Base-by-base conservation (phyloP, 441 rosid genomes). In the Hura crepitans region DNA sequence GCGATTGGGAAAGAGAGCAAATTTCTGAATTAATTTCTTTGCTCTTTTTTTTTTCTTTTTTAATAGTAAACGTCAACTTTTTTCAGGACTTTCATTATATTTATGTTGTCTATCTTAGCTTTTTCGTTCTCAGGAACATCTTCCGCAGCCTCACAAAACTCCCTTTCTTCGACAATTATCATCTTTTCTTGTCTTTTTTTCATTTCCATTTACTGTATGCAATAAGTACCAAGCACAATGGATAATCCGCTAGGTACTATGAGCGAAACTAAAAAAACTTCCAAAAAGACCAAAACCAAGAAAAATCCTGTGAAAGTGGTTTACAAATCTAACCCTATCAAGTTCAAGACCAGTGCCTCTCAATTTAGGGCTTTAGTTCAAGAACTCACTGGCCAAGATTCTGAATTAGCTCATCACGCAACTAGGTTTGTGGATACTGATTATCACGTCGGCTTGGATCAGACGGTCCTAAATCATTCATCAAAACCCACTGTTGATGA, bases 301-400 rank as follows among this genome's bases (percentile, higher is more conserved):
- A 75, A 72, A 56, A 75, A 66, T 42, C 79, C 81, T 1, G 66
- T 86, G 84, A 88, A 82, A 74, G 85, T 88, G 39, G 90, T 88
- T 15, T 82, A 88, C 86, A 88, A 86, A 69, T 78, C 93, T 27
- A 87, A 82, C 78, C 91, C 91, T 72, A 80, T 85, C 74, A 79
- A 62, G 80, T 83, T 87, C 77, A 75, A 77, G 62, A 72, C 77
- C 35, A 74, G 80, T 62, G 84, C 85, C 49, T 86, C 93, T 2
- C 46, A 78, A 56, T 88, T 88, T 75, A 74, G 81, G 65, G 81
- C 83, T 56, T 46, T 86, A 60, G 93, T 88, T 55, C 89, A 88
- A 62, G 66, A 82, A 35, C 82, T 84, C 81, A 88, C 93, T 14
- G 93, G 90, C 61, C 89, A 80, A 54, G 69, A 86, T 66, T 77